Base-by-base conservation (phyloP, 2,329 filamentous ascomycete genomes). In the Aspergillus japonicus region DNA sequence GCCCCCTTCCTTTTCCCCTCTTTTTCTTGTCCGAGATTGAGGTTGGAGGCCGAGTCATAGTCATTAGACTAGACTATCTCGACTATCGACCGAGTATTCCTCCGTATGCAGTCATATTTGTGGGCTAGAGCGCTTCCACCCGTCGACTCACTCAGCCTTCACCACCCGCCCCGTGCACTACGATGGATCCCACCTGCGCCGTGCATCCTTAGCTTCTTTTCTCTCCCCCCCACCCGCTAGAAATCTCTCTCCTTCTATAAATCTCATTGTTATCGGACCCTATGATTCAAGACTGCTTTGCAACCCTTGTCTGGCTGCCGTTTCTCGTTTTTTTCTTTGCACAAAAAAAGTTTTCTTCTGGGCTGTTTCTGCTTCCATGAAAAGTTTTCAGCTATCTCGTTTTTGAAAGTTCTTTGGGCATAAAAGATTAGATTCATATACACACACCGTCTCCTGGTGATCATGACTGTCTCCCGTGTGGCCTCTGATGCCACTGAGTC, bases 381-480 rank as follows among this genome's bases (percentile, higher is more conserved):
- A 39, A 47, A 11, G 10, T 54, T 23, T 29, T 14, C 26, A 26
- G 19, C 14, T 14, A 10, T 52, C 24, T 7, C 19, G 24, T 21
- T 11, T 23, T 19, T 42, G 19, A 23, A 23, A 48, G n/a, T 12
- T n/a, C 5, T 35, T 19, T 48, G 23, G 23, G 23, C 33, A 2
- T 14, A 55, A 55, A 31, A 21, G 24, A 33, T 48, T 42, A 39
- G 19, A 23, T 5, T 47, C 16, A 23, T 31, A 31, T n/a, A 11
- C 19, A 47, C 21, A 55, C 42, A 29, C 24, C 26, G 31, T 31
- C 19, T 47, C 12, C 23, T 23, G 23, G 23, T 16, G 53, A 48
- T 48, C 35, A 55, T 55, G 53, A 48, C 53, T 48, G 42, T 33
- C 29, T 24, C 53, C 42, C 39, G 48, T 47, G 42, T 47, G 26